phyloP scores from a whole-genome alignment of 2,329 filamentous ascomycete species.

The Trichoderma gracile region DNA sequence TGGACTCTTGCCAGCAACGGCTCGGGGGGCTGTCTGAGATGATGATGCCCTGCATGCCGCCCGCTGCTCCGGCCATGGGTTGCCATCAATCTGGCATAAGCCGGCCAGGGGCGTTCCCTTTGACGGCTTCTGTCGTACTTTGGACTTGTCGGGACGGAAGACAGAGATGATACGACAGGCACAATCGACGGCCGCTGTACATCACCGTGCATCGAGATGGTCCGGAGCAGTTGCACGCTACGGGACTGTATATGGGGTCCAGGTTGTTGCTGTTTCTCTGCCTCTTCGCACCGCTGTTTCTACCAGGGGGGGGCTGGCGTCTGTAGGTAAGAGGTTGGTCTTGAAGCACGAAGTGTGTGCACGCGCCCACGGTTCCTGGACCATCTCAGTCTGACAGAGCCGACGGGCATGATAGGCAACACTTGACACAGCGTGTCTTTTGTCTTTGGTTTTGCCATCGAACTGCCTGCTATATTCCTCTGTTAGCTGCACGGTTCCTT shows the following conservation, averaged over 20 bases:
- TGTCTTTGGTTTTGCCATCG: not conserved
- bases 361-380: slow-evolving; percentile 19
- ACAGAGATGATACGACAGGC: too few relatives aligned
- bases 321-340: not conserved
- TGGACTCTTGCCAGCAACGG: too few relatives aligned
- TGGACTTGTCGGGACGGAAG: too few relatives aligned
- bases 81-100: slow-evolving; percentile 5
- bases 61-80: not conserved
- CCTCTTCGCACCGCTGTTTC: not conserved
- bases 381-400: not conserved
- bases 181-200: not conserved
- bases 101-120: not conserved
- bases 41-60: not conserved
- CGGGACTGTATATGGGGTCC: too few relatives aligned
- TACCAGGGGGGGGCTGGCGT: not conserved
- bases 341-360: not conserved
- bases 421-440: not conserved
- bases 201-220: not conserved
- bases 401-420: not conserved
- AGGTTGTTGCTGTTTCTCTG: not conserved
- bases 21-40: not conserved
- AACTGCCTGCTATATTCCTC: not conserved
- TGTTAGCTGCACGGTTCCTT: too few relatives aligned
- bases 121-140: not conserved
- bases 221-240: too few relatives aligned